These are phyloP conservation scores for Acanthamoeba triangularis DNA, from an alignment of 208 protist species.

Conservation along the genomic window DNA sequence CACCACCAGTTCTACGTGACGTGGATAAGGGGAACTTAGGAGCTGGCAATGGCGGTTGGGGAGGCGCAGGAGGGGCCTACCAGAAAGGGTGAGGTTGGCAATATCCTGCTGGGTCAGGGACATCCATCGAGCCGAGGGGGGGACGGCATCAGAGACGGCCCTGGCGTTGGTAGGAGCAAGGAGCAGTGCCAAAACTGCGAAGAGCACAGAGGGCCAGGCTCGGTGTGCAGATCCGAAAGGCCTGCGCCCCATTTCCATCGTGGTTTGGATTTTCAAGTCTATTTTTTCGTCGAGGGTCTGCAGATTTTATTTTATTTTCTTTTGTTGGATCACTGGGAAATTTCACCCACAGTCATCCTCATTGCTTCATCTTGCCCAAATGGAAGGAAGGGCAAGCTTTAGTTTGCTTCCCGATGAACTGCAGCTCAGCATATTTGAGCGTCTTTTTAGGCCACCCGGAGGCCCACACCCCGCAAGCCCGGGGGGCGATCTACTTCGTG, in stretches of 20 bases:
- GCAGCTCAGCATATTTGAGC: neutral
- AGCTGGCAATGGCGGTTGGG: neutral
- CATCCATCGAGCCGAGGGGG: neutral
- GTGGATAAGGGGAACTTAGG: neutral
- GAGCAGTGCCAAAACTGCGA: too few species aligned
- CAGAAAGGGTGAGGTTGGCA: neutral
- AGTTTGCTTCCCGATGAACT: neutral
- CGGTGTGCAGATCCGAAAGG: too few species aligned
- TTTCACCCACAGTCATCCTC: neutral
- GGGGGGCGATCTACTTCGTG: neutral
- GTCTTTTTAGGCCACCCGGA: neutral
- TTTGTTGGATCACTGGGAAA: too few species aligned
- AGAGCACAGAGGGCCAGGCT: too few species aligned
- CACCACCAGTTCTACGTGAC: neutral
- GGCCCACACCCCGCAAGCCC: neutral
- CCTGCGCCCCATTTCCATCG: too few species aligned
- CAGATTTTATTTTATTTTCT: too few species aligned
- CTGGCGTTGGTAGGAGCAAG: too few species aligned
- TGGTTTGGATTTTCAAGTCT: too few species aligned
- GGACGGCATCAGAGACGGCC: neutral
- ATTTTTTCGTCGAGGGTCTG: too few species aligned
- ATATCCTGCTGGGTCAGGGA: neutral
- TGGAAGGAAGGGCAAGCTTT: neutral
- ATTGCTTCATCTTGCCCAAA: neutral
- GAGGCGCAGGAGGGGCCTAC: neutral